Percentiles rank a stretch among this genome's conserved stretches.
Evolutionary conservation across 441 rosid genomes (phyloP).

Genomic region (Eruca vesicaria): DNA sequence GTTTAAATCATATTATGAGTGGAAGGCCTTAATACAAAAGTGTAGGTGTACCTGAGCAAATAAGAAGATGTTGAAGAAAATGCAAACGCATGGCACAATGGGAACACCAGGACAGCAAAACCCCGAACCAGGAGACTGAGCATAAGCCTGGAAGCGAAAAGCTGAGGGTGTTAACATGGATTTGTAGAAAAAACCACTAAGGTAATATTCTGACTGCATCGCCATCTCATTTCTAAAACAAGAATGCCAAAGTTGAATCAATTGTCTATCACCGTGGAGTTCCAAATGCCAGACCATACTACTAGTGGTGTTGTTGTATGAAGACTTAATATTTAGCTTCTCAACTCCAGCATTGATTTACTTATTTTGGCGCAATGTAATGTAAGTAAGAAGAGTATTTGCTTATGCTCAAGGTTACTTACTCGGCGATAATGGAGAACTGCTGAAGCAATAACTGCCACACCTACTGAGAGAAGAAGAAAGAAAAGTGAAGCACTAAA

Average conservation of each 20-base stretch:
- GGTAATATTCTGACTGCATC: background rate
- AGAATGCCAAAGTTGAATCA: constrained; percentile 5
- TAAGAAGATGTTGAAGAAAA: constrained; percentile 92
- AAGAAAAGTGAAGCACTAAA: constrained; percentile 50
- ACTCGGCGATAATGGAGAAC: constrained; percentile 73
- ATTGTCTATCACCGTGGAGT: constrained; percentile 17
- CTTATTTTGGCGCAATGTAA: background rate
- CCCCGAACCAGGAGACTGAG: constrained; percentile 63
- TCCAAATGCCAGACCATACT: constrained; percentile 17
- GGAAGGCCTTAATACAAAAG: background rate
- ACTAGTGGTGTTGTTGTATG: background rate
- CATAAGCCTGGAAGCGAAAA: constrained; percentile 53
- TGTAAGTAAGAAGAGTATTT: constrained; percentile 10
- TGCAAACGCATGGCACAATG: constrained; percentile 71
- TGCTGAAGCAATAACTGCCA: constrained; percentile 55
- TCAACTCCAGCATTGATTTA: background rate
- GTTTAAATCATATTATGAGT: constrained; percentile 1
- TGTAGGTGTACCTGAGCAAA: constrained; percentile 83
- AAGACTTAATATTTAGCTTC: background rate
- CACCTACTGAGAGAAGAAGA: constrained; percentile 45
- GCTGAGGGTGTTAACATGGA: background rate
- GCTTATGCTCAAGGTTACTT: constrained; percentile 33
- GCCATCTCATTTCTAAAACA: background rate
- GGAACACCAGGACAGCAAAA: constrained; percentile 95
- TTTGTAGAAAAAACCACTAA: background rate